phyloP scores from a whole-genome alignment of 345 rosid species.

The Dimocarpus longan region DNA sequence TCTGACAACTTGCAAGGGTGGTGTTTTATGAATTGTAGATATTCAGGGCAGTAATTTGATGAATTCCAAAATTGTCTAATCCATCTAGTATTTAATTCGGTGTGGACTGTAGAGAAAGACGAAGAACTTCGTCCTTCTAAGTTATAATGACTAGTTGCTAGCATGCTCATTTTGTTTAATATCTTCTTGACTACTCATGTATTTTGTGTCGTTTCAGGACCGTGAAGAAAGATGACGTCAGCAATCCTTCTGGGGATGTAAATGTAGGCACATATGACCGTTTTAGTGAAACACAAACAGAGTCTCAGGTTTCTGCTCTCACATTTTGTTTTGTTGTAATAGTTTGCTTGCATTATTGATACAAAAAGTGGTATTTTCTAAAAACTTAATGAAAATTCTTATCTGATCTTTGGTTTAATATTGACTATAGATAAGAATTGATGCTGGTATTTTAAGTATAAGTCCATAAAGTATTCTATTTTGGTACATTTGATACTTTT shows the following conservation, averaged over 20 bases:
- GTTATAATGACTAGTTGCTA: neutral
- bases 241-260: constrained; percentile 39
- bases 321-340: neutral
- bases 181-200: constrained; percentile 13
- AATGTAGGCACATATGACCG: constrained; percentile 46
- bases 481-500: neutral
- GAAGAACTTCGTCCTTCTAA: neutral
- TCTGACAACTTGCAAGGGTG: neutral
- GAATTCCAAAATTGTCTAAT: neutral
- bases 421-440: neutral
- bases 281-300: constrained; percentile 97
- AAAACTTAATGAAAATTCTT: too few relatives aligned
- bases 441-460: neutral
- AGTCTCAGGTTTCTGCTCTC: constrained; percentile 74
- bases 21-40: neutral
- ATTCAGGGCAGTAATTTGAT: neutral
- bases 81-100: neutral
- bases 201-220: constrained; percentile 37
- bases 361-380: neutral
- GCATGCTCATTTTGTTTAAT: neutral
- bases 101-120: neutral
- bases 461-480: neutral
- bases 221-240: constrained; percentile 42
- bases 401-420: too few relatives aligned
- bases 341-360: constrained; percentile 13